Evolutionary conservation across 2,329 filamentous ascomycete genomes (phyloP).

Genomic region (Torrubiellomyces zombiae): DNA sequence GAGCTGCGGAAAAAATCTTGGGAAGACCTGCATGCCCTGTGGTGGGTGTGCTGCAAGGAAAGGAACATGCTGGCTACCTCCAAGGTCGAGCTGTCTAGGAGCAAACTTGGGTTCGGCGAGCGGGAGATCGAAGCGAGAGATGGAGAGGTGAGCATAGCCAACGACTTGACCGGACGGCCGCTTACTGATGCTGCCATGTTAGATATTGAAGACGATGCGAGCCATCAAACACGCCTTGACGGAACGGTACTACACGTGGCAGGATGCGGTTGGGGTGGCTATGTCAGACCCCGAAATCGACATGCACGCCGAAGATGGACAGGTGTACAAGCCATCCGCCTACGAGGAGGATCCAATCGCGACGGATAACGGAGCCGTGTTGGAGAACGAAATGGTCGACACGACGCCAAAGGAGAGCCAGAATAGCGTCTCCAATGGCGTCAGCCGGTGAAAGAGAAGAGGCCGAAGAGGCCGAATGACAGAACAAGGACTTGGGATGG

Average conservation of each 20-base stretch:
- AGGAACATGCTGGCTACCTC: constrained; percentile 78
- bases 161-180: not conserved
- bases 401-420: constrained; percentile 5
- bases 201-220: constrained; percentile 66
- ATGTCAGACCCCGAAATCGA: constrained; percentile 51
- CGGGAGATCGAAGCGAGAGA: constrained; percentile 49
- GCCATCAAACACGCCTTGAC: constrained; percentile 72
- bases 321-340: constrained; percentile 30
- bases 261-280: constrained; percentile 54
- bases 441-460: too few relatives aligned
- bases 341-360: constrained; percentile 18
- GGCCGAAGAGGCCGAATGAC: too few relatives aligned
- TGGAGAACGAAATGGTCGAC: constrained; percentile 2
- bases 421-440: too few relatives aligned
- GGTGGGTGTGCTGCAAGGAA: constrained; percentile 90
- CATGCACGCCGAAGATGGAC: constrained; percentile 27
- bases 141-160: constrained; percentile 37
- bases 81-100: constrained; percentile 46
- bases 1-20: constrained; percentile 82
- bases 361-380: constrained; percentile 10
- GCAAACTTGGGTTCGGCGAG: constrained; percentile 58
- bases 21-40: constrained; percentile 82
- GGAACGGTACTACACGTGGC: constrained; percentile 78
- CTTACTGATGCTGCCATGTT: constrained; percentile 5
- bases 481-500: too few relatives aligned